These are phyloP conservation scores for Solanum hybrid DNA, from an alignment of 305 asterid species.

Conservation along the genomic window DNA sequence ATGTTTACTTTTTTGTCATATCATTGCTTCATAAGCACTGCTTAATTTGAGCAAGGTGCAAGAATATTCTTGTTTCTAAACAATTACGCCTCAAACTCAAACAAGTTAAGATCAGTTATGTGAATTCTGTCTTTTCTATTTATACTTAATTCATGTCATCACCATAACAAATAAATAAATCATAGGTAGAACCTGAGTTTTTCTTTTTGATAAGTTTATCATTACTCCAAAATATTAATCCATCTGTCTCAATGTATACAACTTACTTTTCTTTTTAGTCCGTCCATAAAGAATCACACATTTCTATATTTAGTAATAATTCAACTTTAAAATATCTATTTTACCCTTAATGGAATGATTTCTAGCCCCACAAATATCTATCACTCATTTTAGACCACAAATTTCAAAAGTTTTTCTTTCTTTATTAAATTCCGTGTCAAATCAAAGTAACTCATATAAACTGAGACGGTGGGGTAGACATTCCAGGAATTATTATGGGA, in stretches of 20 bases:
- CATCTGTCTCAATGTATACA: no score
- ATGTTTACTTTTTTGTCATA: background rate
- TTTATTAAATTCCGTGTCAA: no score
- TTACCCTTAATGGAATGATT: background rate
- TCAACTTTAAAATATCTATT: background rate
- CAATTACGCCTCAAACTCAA: background rate
- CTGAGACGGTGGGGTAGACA: background rate
- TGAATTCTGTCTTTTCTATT: background rate
- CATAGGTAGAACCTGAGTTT: background rate
- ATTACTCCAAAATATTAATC: background rate
- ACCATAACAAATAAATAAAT: background rate
- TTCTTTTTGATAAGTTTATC: background rate
- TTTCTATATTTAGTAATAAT: background rate
- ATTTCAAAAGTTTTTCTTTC: background rate
- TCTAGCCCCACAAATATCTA: background rate
- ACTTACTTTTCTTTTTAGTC: no score
- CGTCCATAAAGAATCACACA: background rate
- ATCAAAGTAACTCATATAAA: no score
- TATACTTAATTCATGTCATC: background rate
- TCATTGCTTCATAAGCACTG: background rate
- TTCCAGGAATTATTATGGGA: no score
- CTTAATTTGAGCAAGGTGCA: background rate
- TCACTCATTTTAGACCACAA: background rate
- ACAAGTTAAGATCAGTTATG: background rate
- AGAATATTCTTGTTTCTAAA: background rate